Conservation (phyloP, 2,329 filamentous ascomycete genomes). For the Myriosclerotinia curreyana region DNA sequence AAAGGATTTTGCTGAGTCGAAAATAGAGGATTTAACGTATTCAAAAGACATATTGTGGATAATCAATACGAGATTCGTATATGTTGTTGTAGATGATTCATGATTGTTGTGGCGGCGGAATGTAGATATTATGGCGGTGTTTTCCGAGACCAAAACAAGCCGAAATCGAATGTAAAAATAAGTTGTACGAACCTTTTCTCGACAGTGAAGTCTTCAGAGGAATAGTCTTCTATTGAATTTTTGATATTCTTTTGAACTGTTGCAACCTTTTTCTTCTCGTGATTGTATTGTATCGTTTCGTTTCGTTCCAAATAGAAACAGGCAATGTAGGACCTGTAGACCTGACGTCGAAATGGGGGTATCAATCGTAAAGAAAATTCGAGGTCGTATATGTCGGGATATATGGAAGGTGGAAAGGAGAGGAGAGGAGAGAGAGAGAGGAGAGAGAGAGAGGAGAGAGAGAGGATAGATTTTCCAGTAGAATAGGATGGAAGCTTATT, state of each 20-base stretch:
- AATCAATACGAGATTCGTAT: not conserved
- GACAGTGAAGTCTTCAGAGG: conserved; percentile 19
- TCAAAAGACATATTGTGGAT: not conserved
- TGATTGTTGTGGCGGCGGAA: conserved; percentile 10
- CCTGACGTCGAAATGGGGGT: not conserved
- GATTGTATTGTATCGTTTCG: no score
- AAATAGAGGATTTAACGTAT: not conserved
- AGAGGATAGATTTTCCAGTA: not conserved
- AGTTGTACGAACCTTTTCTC: conserved; percentile 21
- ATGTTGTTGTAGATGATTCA: not conserved
- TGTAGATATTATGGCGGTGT: conserved; percentile 8
- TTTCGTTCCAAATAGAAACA: not conserved
- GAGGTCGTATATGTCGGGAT: not conserved
- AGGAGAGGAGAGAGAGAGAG: no score
- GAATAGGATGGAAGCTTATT: not conserved
- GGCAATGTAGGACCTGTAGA: conserved; percentile 8
- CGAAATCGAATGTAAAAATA: not conserved
- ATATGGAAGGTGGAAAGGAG: not conserved
- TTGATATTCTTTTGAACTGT: not conserved
- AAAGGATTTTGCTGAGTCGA: not conserved
- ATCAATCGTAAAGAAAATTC: not conserved
- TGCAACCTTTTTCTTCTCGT: not conserved
- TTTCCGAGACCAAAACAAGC: conserved; percentile 11
- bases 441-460: no score
- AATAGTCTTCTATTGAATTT: conserved; percentile 2